Percentiles rank a stretch among this genome's conserved stretches.
phyloP scores from a whole-genome alignment of 2,329 filamentous ascomycete genomes.

The Talaromyces islandicus region DNA sequence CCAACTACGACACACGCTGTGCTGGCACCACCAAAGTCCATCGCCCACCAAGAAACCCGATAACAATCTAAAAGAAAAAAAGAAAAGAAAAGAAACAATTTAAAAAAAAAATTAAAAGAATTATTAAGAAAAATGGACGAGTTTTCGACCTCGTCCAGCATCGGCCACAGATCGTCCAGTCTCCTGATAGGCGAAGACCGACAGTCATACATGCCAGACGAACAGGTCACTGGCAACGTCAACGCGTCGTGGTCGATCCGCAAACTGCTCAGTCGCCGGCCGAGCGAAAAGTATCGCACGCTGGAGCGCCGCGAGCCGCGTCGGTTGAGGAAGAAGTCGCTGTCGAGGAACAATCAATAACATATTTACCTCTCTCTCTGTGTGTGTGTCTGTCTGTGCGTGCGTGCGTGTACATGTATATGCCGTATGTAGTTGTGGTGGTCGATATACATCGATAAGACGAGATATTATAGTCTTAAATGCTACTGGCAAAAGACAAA shows the following conservation, averaged over 20 bases:
- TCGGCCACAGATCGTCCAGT: conserved; percentile 13
- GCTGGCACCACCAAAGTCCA: conserved; percentile 8
- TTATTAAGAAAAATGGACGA: conserved; percentile 16
- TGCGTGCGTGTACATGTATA: not conserved
- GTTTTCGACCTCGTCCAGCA: conserved; percentile 11
- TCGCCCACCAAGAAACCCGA: not conserved
- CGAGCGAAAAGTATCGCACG: conserved; percentile 22
- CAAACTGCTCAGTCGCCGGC: conserved; percentile 20
- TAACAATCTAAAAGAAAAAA: not conserved
- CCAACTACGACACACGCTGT: not conserved
- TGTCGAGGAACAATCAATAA: not conserved
- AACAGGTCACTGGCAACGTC: not conserved
- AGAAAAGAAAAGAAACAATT: not conserved
- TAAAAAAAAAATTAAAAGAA: not conserved
- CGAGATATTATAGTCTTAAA: not conserved
- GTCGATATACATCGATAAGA: not conserved
- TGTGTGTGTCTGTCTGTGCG: too few relatives aligned
- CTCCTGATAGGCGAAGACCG: conserved; percentile 12
- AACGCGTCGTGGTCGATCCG: conserved; percentile 22
- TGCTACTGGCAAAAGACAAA: not conserved
- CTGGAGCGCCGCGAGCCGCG: conserved; percentile 25
- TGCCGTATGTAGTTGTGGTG: not conserved
- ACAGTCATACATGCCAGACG: conserved; percentile 1
- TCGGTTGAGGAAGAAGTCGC: conserved; percentile 22
- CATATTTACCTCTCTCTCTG: too few relatives aligned